Conservation (phyloP, 208 protist species). For the Acanthamoeba healyi region DNA sequence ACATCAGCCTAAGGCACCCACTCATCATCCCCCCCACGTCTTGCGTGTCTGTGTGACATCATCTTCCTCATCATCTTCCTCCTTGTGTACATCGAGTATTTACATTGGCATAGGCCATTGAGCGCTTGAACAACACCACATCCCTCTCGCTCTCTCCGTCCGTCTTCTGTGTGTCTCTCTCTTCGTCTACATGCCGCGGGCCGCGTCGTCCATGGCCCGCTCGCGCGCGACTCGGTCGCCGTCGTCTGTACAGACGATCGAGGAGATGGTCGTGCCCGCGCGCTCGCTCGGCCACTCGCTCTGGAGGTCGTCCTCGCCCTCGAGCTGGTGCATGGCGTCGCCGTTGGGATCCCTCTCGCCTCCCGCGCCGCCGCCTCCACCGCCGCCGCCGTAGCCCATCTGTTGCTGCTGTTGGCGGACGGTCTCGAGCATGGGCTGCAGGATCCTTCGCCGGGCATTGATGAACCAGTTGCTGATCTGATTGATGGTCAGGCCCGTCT, state of each 20-base stretch:
- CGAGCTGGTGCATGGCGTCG: conserved; percentile 4
- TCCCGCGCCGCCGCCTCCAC: neutral
- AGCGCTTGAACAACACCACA: neutral
- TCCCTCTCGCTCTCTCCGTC: neutral
- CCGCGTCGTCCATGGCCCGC: neutral
- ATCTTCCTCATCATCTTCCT: no score
- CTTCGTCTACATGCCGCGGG: neutral
- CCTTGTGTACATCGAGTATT: neutral
- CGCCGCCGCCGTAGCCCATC: neutral
- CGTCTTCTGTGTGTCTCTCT: neutral
- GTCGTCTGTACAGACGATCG: neutral
- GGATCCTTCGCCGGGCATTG: conserved; percentile 66
- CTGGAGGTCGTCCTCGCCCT: conserved; percentile 44
- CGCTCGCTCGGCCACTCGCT: neutral
- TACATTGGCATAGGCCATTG: conserved; percentile 4
- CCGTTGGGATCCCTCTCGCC: neutral
- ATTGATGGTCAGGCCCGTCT: conserved; percentile 62
- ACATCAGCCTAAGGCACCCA: no score
- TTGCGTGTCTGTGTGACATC: no score
- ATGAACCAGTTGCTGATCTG: conserved; percentile 78
- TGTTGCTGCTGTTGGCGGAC: conserved; percentile 57
- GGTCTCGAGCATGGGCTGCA: conserved; percentile 72
- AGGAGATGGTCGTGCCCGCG: neutral
- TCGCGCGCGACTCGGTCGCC: neutral
- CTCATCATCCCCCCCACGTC: no score